Evolutionary conservation across 345 rosid genomes (phyloP).

Genomic region (Eucalyptus fibrosa): DNA sequence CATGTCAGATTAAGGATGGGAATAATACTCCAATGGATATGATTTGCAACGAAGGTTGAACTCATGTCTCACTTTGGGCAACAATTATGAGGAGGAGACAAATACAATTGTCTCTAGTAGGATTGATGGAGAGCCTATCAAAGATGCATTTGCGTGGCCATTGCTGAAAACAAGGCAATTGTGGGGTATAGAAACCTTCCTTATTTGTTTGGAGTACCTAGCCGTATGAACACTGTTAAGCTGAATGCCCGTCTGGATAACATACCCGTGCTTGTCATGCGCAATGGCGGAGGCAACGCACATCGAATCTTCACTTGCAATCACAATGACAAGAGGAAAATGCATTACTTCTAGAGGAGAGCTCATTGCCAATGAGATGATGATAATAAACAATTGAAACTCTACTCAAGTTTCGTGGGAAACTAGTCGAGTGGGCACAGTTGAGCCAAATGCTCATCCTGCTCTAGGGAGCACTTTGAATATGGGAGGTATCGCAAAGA

Average conservation of each 20-base stretch:
- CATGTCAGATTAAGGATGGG: neutral
- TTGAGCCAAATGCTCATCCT: constrained; percentile 1
- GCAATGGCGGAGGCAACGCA: neutral
- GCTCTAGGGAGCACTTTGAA: neutral
- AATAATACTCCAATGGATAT: neutral
- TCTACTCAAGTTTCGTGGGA: constrained; percentile 9
- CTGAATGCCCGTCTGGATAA: neutral
- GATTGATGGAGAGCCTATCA: neutral
- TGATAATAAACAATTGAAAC: constrained; percentile 6
- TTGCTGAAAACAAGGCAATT: neutral
- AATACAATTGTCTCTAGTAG: constrained; percentile 1
- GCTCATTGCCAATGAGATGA: constrained; percentile 7
- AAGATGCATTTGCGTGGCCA: neutral
- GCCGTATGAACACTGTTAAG: neutral
- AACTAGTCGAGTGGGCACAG: neutral
- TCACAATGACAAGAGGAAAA: neutral
- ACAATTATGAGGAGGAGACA: neutral
- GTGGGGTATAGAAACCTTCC: neutral
- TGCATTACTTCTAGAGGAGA: constrained; percentile 6
- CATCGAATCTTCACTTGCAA: neutral
- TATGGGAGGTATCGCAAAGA: neutral
- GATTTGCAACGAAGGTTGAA: neutral
- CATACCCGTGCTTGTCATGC: neutral
- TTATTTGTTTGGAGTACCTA: neutral
- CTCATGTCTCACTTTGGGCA: neutral